phyloP scores from a whole-genome alignment of 345 rosid genomes.

The Acer campestre region DNA sequence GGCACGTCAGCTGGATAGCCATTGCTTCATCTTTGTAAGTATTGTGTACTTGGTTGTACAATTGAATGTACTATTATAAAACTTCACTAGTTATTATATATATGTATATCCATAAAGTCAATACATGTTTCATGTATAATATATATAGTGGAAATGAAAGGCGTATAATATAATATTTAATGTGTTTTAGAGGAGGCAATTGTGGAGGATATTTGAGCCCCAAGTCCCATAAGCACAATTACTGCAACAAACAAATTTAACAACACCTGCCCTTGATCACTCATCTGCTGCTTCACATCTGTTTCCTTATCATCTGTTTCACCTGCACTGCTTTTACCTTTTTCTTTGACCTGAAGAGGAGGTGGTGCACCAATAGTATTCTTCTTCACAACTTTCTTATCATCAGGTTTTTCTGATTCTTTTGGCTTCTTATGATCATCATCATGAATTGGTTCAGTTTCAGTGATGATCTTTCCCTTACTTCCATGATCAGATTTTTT shows the following conservation, averaged over 20 bases:
- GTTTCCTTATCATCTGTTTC: not conserved
- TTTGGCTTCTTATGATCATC: not conserved
- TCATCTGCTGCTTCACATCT: not conserved
- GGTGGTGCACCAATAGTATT: too few species aligned
- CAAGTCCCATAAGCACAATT: constrained; percentile 3
- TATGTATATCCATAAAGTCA: too few species aligned
- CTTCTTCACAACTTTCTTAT: not conserved
- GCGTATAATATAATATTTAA: not conserved
- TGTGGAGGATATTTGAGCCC: not conserved
- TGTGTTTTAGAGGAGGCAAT: not conserved
- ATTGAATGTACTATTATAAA: too few species aligned
- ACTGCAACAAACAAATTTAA: constrained; percentile 2
- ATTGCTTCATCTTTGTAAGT: too few species aligned
- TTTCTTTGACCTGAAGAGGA: not conserved
- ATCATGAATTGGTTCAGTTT: not conserved
- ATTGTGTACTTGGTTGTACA: too few species aligned
- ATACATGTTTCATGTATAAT: too few species aligned
- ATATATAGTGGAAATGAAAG: too few species aligned
- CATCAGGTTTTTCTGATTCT: not conserved
- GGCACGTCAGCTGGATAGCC: too few species aligned
- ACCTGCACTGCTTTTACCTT: not conserved
- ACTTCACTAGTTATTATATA: too few species aligned
- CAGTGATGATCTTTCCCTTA: too few species aligned
- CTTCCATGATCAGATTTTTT: not conserved
- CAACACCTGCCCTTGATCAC: not conserved